Evolutionary conservation across 352 stramenopile genomes (phyloP).

Genomic region (Halophytophthora batemanensis): DNA sequence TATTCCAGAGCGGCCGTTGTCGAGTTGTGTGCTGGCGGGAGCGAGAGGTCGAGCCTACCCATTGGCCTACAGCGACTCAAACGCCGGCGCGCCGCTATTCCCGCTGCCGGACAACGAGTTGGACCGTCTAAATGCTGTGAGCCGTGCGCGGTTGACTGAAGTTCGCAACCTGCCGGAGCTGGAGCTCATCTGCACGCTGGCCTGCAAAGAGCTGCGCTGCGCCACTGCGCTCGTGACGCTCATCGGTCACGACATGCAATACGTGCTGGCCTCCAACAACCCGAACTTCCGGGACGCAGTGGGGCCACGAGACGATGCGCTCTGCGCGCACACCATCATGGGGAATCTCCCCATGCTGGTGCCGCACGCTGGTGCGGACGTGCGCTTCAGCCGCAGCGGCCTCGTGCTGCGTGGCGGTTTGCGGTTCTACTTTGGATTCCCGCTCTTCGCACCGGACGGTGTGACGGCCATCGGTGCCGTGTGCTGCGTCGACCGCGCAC

Average conservation of each 20-base stretch:
- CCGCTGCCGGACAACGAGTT: conserved; percentile 38
- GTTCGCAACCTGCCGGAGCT: conserved; percentile 23
- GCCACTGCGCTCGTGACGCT: conserved; percentile 40
- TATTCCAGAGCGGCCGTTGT: conserved; percentile 19
- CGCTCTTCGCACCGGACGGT: conserved; percentile 19
- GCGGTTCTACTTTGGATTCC: conserved; percentile 59
- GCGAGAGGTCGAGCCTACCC: conserved; percentile 22
- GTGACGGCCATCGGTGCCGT: conserved; percentile 24
- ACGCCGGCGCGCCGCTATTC: conserved; percentile 8
- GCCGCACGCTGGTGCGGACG: conserved; percentile 45
- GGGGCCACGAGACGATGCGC: conserved; percentile 31
- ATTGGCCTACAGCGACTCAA: conserved; percentile 1
- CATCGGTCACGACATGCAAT: conserved; percentile 27
- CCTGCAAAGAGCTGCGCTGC: conserved; percentile 32
- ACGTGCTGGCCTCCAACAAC: conserved; percentile 35
- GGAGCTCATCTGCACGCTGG: conserved; percentile 32
- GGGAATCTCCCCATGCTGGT: conserved; percentile 43
- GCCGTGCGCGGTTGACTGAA: no score
- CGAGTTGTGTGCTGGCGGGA: conserved; percentile 25
- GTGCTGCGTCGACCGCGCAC: conserved; percentile 21
- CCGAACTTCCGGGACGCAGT: conserved; percentile 20
- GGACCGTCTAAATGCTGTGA: no score
- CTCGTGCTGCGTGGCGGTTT: conserved; percentile 26
- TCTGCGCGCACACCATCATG: conserved; percentile 55
- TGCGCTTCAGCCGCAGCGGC: conserved; percentile 41